These are phyloP conservation scores for Sclerotinia nivalis DNA, from an alignment of 2,329 filamentous ascomycete genomes.

Conservation along the genomic window DNA sequence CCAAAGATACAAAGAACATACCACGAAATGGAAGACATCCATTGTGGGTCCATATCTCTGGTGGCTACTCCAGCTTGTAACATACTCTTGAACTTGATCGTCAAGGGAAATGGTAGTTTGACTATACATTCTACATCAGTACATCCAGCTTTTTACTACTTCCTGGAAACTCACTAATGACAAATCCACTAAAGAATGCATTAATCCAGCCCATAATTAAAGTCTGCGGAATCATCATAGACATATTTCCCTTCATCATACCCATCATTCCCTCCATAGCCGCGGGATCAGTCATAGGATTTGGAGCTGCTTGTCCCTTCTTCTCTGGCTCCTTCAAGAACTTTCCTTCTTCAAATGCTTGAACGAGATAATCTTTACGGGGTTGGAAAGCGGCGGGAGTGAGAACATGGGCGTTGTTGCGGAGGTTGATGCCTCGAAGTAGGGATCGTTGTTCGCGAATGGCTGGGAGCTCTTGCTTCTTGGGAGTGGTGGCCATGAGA, in stretches of 20 bases:
- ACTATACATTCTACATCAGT: conserved; percentile 52
- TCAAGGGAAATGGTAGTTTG: conserved; percentile 96
- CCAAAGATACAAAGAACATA: conserved; percentile 98
- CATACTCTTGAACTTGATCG: conserved; percentile 99
- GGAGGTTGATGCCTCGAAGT: conserved; percentile 79
- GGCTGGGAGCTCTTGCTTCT: conserved; percentile 61
- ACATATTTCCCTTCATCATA: conserved; percentile 99
- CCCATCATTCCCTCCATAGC: conserved; percentile 99
- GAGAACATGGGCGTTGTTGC: conserved; percentile 77
- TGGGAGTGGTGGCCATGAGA: conserved; percentile 57
- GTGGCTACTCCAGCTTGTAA: conserved; percentile 95
- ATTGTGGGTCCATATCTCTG: conserved; percentile 92
- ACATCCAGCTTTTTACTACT: background rate
- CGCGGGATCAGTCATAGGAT: conserved; percentile 91
- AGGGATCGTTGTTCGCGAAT: conserved; percentile 87
- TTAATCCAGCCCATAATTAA: conserved; percentile 99
- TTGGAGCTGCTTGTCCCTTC: conserved; percentile 83
- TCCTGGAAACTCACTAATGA: conserved; percentile 70
- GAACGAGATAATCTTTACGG: conserved; percentile 80
- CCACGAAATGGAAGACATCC: conserved; percentile 98
- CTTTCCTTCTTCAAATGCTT: conserved; percentile 79
- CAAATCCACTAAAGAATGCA: conserved; percentile 96
- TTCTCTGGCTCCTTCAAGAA: conserved; percentile 88
- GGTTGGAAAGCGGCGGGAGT: conserved; percentile 74
- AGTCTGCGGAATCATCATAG: conserved; percentile 99